A percentile compares a stretch with the other conserved stretches of the same genome.
Conservation (phyloP, 2,329 filamentous ascomycete species). For the Colletotrichum lini region DNA sequence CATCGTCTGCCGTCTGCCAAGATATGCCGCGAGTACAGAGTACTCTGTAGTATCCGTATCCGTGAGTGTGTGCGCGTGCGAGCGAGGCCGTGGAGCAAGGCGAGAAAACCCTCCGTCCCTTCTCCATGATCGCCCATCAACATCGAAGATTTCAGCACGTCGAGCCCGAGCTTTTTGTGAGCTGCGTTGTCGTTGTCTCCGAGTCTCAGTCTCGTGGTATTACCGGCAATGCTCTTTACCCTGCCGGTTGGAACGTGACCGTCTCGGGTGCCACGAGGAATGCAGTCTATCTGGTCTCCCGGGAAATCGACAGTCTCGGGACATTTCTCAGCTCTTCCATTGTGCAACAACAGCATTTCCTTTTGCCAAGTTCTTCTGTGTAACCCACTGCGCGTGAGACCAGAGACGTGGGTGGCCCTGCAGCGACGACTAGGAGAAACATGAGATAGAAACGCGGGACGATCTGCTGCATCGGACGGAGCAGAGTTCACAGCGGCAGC, state of each 20-base stretch:
- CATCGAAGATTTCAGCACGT: slow-evolving; percentile 19
- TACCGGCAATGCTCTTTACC: background rate
- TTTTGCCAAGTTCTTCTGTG: background rate
- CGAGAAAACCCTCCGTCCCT: slow-evolving; percentile 20
- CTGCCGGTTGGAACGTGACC: slow-evolving; percentile 6
- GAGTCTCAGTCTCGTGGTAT: background rate
- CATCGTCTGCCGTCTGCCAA: background rate
- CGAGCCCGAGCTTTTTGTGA: slow-evolving; percentile 15
- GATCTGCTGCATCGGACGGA: slow-evolving; percentile 37
- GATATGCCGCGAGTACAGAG: too few relatives aligned
- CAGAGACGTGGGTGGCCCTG: slow-evolving; percentile 12
- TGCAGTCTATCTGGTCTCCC: background rate
- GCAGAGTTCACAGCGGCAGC: background rate
- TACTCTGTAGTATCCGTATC: too few relatives aligned
- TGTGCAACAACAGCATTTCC: too few relatives aligned
- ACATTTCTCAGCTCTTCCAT: background rate
- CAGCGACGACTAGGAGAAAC: background rate
- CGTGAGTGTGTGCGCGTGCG: background rate
- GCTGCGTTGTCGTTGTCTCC: slow-evolving; percentile 1
- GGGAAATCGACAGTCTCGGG: background rate
- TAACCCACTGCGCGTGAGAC: background rate
- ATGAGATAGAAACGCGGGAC: slow-evolving; percentile 37
- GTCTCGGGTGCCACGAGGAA: slow-evolving; percentile 9
- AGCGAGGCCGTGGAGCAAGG: slow-evolving; percentile 8
- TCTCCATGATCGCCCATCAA: slow-evolving; percentile 32